Conservation (phyloP, 2,329 filamentous ascomycete genomes). For the Cercospora canescens region DNA sequence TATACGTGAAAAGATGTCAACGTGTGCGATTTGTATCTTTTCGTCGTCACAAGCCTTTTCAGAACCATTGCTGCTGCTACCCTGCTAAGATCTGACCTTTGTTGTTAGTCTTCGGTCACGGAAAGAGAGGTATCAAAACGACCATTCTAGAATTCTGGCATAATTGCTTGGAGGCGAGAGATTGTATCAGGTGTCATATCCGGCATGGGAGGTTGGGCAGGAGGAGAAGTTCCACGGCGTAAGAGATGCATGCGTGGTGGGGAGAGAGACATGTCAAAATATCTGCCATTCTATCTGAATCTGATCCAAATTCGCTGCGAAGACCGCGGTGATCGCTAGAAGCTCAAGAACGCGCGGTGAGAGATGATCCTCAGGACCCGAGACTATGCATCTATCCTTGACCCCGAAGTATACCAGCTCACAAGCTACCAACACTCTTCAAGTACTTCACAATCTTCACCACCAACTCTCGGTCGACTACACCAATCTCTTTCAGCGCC, state of each 20-base stretch:
- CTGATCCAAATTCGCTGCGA: too few species aligned
- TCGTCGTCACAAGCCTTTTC: neutral
- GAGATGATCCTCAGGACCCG: neutral
- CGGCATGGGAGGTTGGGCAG: neutral
- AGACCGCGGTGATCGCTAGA: neutral
- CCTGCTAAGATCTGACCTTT: too few species aligned
- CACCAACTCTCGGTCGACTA: constrained; percentile 4
- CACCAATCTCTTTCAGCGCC: neutral
- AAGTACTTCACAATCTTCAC: constrained; percentile 14
- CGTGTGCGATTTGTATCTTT: neutral
- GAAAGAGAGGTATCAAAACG: neutral
- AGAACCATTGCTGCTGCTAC: neutral
- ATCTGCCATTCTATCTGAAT: too few species aligned
- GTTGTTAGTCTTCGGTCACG: neutral
- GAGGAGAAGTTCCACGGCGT: neutral
- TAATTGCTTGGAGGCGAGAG: neutral
- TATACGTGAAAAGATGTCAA: neutral
- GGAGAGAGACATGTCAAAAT: too few species aligned
- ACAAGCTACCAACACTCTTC: constrained; percentile 8
- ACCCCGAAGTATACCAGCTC: neutral
- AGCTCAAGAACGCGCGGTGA: neutral
- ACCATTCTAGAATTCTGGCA: neutral
- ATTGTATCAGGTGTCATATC: neutral
- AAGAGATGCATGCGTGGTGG: neutral
- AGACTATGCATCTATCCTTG: neutral